Conservation (phyloP, 495 filamentous ascomycete genomes). For the Aspergillus leporis region DNA sequence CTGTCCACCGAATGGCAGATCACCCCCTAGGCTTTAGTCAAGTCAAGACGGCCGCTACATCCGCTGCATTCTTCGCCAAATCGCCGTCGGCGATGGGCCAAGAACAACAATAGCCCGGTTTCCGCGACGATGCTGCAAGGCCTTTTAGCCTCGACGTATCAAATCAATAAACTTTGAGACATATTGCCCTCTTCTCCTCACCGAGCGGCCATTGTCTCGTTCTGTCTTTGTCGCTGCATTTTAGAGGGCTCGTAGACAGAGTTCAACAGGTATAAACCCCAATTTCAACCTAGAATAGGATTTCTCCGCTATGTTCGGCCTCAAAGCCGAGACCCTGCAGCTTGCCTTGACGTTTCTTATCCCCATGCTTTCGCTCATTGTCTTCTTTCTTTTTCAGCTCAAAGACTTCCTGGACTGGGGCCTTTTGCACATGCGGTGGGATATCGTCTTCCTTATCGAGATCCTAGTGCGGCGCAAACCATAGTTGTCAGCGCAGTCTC, state of each 20-base stretch:
- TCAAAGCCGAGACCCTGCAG: conserved; percentile 80
- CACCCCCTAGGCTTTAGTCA: neutral
- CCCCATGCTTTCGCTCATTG: conserved; percentile 63
- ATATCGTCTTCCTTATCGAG: conserved; percentile 91
- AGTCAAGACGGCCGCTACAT: neutral
- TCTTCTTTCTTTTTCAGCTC: conserved; percentile 70
- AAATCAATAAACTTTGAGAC: neutral
- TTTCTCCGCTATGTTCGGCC: conserved; percentile 77
- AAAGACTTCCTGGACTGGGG: conserved; percentile 67
- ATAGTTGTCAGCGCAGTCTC: conserved; percentile 6
- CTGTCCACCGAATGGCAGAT: neutral
- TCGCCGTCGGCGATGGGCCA: neutral
- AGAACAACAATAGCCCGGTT: neutral
- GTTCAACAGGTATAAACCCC: neutral
- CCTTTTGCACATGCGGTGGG: conserved; percentile 67
- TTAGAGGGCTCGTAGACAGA: neutral
- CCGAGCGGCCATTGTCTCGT: neutral
- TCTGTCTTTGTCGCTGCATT: neutral
- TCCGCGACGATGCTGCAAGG: conserved; percentile 1
- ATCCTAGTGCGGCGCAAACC: conserved; percentile 52
- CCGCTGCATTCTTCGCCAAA: neutral
- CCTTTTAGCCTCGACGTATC: neutral
- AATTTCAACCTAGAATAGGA: conserved; percentile 53
- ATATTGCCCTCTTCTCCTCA: neutral
- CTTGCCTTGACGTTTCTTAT: conserved; percentile 68